phyloP scores from a whole-genome alignment of 73 alveolate species.

The Paramecium caudatum region DNA sequence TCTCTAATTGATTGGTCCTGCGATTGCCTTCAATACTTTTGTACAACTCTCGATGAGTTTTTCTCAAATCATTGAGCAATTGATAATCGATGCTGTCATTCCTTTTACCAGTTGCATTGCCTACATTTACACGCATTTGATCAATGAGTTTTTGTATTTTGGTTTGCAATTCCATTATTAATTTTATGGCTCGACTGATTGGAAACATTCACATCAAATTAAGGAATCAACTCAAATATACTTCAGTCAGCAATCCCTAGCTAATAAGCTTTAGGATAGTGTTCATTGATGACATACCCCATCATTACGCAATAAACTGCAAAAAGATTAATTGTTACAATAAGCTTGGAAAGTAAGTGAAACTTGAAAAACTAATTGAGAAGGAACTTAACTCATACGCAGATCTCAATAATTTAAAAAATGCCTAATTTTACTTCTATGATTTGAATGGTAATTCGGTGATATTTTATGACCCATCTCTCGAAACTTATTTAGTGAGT shows the following conservation, averaged over 20 bases:
- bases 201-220: background rate
- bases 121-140: conserved; percentile 51
- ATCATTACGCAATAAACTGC: background rate
- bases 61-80: conserved; percentile 50
- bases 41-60: conserved; percentile 55
- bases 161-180: conserved; percentile 21
- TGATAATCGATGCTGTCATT: conserved; percentile 36
- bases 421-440: background rate
- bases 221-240: conserved; percentile 20
- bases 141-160: conserved; percentile 50
- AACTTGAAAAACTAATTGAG: background rate
- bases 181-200: conserved; percentile 32
- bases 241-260: too few relatives aligned
- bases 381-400: background rate
- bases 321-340: background rate
- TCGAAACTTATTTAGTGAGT: background rate
- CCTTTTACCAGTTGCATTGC: conserved; percentile 40
- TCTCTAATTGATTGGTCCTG: conserved; percentile 30
- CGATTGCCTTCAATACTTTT: conserved; percentile 37
- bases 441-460: conserved; percentile 20
- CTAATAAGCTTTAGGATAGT: background rate
- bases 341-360: background rate
- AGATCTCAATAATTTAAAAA: background rate
- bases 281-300: background rate
- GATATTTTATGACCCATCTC: background rate